phyloP scores from a whole-genome alignment of 2,329 filamentous ascomycete species.

The Fusarium humuli region DNA sequence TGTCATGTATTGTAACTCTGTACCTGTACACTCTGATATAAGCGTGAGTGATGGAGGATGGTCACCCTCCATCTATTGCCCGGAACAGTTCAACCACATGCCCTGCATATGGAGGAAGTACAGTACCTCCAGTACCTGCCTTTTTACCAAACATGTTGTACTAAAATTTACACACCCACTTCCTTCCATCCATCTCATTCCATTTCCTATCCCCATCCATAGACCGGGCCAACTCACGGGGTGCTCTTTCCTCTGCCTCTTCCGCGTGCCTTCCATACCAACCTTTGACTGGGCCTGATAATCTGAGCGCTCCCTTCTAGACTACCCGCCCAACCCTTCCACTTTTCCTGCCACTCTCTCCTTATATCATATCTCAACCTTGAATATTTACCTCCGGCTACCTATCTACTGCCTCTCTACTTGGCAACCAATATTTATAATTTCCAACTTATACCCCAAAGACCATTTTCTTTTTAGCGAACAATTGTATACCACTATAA shows the following conservation, averaged over 20 bases:
- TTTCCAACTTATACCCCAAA: slow-evolving; percentile 1
- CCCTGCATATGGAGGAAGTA: neutral
- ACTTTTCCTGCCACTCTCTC: slow-evolving; percentile 18
- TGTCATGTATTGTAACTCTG: neutral
- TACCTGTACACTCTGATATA: neutral
- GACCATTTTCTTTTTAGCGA: slow-evolving; percentile 1
- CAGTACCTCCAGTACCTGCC: slow-evolving; percentile 8
- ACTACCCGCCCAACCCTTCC: slow-evolving; percentile 31
- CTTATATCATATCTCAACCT: slow-evolving; percentile 1
- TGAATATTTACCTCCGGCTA: neutral
- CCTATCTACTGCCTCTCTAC: slow-evolving; percentile 1
- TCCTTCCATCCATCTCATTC: slow-evolving; percentile 4
- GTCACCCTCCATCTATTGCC: slow-evolving; percentile 22
- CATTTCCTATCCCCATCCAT: neutral
- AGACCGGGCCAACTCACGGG: slow-evolving; percentile 26
- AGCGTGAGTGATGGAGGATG: neutral
- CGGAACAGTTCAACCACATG: slow-evolving; percentile 4
- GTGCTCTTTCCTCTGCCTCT: slow-evolving; percentile 17
- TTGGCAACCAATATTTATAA: slow-evolving; percentile 15
- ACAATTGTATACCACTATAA: neutral
- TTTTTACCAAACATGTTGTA: slow-evolving; percentile 13
- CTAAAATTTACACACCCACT: slow-evolving; percentile 33
- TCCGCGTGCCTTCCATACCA: slow-evolving; percentile 34
- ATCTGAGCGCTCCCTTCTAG: slow-evolving; percentile 7
- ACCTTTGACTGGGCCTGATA: slow-evolving; percentile 13